Evolutionary conservation across 805 yeast species (phyloP).

Genomic region (Wickerhamomyces queroliae): DNA sequence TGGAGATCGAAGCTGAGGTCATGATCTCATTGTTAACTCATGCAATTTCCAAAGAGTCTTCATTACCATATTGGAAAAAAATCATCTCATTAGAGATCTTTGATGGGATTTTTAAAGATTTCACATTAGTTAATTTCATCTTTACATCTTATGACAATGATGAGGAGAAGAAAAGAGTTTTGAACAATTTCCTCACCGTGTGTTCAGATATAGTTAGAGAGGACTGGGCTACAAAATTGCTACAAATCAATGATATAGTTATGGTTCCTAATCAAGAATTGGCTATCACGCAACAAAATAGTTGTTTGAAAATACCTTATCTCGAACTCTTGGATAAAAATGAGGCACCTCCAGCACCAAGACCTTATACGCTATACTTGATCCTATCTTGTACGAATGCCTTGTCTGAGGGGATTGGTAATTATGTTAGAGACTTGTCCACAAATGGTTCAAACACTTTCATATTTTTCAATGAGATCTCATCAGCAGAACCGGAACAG

Average conservation of each 20-base stretch:
- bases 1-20: constrained; percentile 78
- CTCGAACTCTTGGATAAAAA: constrained; percentile 76
- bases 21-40: constrained; percentile 72
- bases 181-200: constrained; percentile 47
- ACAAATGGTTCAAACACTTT: constrained; percentile 9
- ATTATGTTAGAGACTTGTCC: constrained; percentile 40
- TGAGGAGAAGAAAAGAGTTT: constrained; percentile 52
- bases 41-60: constrained; percentile 51
- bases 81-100: constrained; percentile 70
- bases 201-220: constrained; percentile 30
- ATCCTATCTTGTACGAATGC: constrained; percentile 46
- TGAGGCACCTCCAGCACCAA: constrained; percentile 68
- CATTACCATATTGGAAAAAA: constrained; percentile 65
- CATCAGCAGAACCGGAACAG: constrained; percentile 7
- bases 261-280: constrained; percentile 16
- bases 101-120: constrained; percentile 52
- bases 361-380: constrained; percentile 55
- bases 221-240: constrained; percentile 21
- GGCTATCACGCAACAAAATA: constrained; percentile 35
- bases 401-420: constrained; percentile 65
- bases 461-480: constrained; percentile 9
- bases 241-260: constrained; percentile 30
- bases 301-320: constrained; percentile 46
- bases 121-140: constrained; percentile 41
- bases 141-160: constrained; percentile 57